Percentiles rank a stretch among this genome's conserved stretches.
These are phyloP conservation scores for Meripilus lineatus DNA, from an alignment of 1,284 basidiomycete species.

Conservation along the genomic window DNA sequence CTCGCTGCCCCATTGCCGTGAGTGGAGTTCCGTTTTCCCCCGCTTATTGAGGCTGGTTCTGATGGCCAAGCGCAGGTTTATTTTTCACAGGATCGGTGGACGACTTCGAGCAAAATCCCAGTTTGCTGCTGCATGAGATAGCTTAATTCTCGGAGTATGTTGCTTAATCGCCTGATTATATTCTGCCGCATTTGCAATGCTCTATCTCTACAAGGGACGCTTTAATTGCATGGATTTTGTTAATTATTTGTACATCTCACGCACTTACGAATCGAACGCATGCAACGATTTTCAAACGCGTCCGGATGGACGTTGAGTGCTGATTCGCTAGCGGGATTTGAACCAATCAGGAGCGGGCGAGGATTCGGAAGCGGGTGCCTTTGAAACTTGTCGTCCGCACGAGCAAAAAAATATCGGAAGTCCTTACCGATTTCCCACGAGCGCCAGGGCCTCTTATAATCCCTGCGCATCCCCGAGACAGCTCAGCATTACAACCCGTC, in stretches of 20 bases:
- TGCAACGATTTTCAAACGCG: background rate
- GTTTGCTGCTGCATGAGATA: conserved; percentile 20
- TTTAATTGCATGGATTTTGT: no score
- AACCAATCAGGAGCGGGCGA: background rate
- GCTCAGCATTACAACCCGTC: conserved; percentile 4
- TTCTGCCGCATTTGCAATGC: no score
- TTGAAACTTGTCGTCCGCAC: no score
- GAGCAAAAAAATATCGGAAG: no score
- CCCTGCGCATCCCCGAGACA: background rate
- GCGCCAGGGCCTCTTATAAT: background rate
- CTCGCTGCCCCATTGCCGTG: conserved; percentile 70
- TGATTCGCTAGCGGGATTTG: background rate
- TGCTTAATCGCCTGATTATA: no score
- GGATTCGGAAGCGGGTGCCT: background rate
- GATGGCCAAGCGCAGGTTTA: conserved; percentile 24
- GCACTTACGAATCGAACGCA: background rate
- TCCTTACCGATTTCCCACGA: background rate
- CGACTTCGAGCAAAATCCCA: conserved; percentile 33
- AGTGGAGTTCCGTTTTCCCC: conserved; percentile 23
- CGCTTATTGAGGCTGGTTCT: background rate
- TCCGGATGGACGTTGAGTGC: no score
- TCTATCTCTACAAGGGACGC: no score
- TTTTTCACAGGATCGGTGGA: conserved; percentile 38
- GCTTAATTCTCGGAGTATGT: background rate
- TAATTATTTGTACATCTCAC: background rate